phyloP scores from a whole-genome alignment of 2,329 filamentous ascomycete genomes.

The Juglanconis sp. region DNA sequence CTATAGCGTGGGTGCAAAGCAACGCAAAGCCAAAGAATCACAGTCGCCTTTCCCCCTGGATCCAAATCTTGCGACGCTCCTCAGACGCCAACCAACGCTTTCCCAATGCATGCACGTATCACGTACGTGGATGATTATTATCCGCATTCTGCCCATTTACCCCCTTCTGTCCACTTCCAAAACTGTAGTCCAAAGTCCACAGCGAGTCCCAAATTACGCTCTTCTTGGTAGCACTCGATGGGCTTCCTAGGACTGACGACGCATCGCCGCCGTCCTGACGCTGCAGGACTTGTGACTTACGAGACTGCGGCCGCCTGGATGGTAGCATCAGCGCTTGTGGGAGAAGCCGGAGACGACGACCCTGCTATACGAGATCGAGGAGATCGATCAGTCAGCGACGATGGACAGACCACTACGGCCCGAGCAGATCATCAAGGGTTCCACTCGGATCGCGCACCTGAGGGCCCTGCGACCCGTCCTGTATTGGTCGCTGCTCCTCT shows the following conservation, averaged over 20 bases:
- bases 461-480: constrained; percentile 26
- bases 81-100: background rate
- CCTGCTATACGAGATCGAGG: constrained; percentile 1
- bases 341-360: constrained; percentile 8
- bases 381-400: constrained; percentile 29
- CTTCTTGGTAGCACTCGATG: constrained; percentile 35
- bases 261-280: constrained; percentile 37
- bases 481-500: constrained; percentile 19
- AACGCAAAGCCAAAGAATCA: background rate
- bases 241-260: constrained; percentile 30
- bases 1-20: background rate
- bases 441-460: constrained; percentile 49
- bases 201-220: constrained; percentile 61
- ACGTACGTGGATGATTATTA: background rate
- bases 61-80: background rate
- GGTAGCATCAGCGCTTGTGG: constrained; percentile 5
- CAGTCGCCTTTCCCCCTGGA: background rate
- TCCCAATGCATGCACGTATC: background rate
- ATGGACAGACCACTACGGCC: constrained; percentile 35
- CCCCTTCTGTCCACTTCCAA: constrained; percentile 39
- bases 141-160: background rate
- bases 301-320: constrained; percentile 1
- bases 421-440: constrained; percentile 46
- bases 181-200: constrained; percentile 59
- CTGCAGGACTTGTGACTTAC: constrained; percentile 24